Evolutionary conservation across 2,329 filamentous ascomycete genomes (phyloP), one percentile per base, ranked within the genome.

Genomic region (Teratosphaeria gauchensis): DNA sequence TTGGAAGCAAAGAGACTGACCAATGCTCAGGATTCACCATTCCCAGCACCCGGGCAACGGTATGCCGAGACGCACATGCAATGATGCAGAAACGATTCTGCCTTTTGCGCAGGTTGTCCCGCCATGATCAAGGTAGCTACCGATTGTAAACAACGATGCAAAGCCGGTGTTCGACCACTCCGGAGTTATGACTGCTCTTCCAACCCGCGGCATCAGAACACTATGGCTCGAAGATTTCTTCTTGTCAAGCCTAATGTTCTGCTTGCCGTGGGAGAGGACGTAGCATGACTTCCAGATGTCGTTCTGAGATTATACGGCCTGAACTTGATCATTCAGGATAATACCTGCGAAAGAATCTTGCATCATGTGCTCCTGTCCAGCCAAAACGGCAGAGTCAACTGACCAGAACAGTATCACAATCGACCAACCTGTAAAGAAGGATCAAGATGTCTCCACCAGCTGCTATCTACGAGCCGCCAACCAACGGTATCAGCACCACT

Each of bases 301-400:
- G 78, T 78, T 81, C 84, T 90, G 87, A 92, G 88, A 94, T 85
- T 85, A 94, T 88, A 94, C 89, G 89, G 90, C 87, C 80, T 80
- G 78, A 90, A 92, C 89, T 92, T 92, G 89, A 92, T 92, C 89
- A 48, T 66, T 92, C 89, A 69, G 88, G 90, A 92, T 92, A 92
- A 94, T 94, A 90, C 90, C 88, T 91, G 91, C 91, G 91, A 91
- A 94, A 95, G 91, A 88, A 95, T 72, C 94, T 89, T 83, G 83
- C 77, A 64, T 68, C 65, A 66, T 66, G 60, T 82, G 78, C 78
- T 76, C 73, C 72, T 68, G 69, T 31, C 66, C 68, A 69, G 67
- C 64, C 61, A 58, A 65, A 63, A 69, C 68, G 69, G 57, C 64
- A 72, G 71, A 63, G 65, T 72, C 72, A 62, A 68, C 42, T 48